Evolutionary conservation across 1,284 basidiomycete genomes (phyloP).

Genomic region (Hymenochaete sp.): DNA sequence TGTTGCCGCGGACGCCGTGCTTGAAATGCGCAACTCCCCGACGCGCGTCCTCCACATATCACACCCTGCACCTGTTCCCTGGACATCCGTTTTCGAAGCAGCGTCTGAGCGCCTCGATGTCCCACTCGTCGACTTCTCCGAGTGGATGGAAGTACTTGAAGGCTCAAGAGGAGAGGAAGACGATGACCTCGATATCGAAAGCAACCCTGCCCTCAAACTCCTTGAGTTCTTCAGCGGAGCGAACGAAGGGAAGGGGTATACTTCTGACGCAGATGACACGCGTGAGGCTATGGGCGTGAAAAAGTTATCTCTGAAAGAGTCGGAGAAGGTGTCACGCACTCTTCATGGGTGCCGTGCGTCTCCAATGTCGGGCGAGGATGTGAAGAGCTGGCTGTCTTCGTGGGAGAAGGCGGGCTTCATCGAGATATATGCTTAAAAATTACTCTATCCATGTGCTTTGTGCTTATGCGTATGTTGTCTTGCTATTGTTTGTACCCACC

Average conservation of each 20-base stretch:
- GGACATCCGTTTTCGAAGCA: slow-evolving; percentile 20
- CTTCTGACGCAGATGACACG: background rate
- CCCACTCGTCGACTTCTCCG: slow-evolving; percentile 21
- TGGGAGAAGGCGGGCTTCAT: background rate
- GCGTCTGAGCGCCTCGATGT: slow-evolving; percentile 20
- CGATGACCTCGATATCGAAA: background rate
- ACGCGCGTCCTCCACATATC: slow-evolving; percentile 23
- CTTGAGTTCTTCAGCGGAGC: slow-evolving; percentile 16
- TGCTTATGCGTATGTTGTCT: too few species aligned
- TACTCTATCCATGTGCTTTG: too few species aligned
- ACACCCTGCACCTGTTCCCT: slow-evolving; percentile 23
- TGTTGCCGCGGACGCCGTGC: slow-evolving; percentile 19
- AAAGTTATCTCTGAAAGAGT: background rate
- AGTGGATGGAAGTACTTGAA: slow-evolving; percentile 21
- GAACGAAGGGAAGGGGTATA: too few species aligned
- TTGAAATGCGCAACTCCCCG: slow-evolving; percentile 15
- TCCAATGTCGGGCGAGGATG: background rate
- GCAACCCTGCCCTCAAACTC: slow-evolving; percentile 14
- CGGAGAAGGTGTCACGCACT: background rate
- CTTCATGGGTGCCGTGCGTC: background rate
- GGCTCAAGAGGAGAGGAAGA: background rate
- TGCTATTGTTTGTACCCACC: too few species aligned
- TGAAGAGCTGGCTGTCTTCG: background rate
- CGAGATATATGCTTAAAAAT: too few species aligned
- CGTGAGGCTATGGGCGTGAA: background rate